Conservation (phyloP, 2,329 filamentous ascomycete species). For the Aspergillus unguis region DNA sequence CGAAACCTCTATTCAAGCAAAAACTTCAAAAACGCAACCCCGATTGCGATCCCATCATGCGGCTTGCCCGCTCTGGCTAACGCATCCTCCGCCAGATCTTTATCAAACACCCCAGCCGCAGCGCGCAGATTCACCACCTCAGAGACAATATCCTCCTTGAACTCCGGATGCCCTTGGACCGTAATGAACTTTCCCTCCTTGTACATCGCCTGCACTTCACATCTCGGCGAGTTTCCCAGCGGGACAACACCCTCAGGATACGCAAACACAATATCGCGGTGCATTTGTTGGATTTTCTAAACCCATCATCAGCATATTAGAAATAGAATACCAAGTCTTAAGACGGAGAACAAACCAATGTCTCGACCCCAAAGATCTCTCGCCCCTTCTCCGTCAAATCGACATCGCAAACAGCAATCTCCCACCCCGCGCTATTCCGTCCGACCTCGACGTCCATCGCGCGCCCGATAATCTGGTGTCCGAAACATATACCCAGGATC, state of each 20-base stretch:
- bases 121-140: slow-evolving; percentile 66
- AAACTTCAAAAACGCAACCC: slow-evolving; percentile 72
- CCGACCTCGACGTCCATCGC: slow-evolving; percentile 67
- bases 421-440: slow-evolving; percentile 70
- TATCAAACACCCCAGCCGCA: slow-evolving; percentile 64
- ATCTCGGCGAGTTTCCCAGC: slow-evolving; percentile 64
- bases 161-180: slow-evolving; percentile 85
- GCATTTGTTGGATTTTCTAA: slow-evolving; percentile 71
- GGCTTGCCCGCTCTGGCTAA: slow-evolving; percentile 61
- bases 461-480: slow-evolving; percentile 78
- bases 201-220: slow-evolving; percentile 79
- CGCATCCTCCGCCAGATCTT: slow-evolving; percentile 66
- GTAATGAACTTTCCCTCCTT: slow-evolving; percentile 63
- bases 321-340: not conserved
- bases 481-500: slow-evolving; percentile 80
- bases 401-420: slow-evolving; percentile 70
- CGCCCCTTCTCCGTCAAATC: slow-evolving; percentile 67
- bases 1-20: slow-evolving; percentile 52
- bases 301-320: not conserved
- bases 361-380: slow-evolving; percentile 66
- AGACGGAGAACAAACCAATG: slow-evolving; percentile 47
- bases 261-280: slow-evolving; percentile 69
- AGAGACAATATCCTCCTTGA: slow-evolving; percentile 66
- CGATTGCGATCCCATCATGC: slow-evolving; percentile 78
- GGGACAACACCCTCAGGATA: slow-evolving; percentile 61